Evolutionary conservation across 768 basidiomycete species (phyloP).

Genomic region (Termitomyces sp.): DNA sequence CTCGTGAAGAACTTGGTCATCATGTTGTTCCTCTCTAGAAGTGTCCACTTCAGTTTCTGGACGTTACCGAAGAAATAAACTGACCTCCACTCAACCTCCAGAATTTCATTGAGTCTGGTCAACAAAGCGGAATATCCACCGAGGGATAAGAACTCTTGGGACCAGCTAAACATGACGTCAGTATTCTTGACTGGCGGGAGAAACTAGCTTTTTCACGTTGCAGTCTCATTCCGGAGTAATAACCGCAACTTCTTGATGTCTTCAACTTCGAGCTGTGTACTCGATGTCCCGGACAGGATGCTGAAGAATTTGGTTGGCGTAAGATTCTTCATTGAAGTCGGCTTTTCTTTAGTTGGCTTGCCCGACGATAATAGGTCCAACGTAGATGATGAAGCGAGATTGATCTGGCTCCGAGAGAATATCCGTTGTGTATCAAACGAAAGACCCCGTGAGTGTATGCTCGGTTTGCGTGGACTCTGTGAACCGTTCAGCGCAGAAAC

Average conservation of each 20-base stretch:
- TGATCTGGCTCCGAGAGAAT: constrained; percentile 52
- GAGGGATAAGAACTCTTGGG: constrained; percentile 75
- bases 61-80: constrained; percentile 19
- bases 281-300: constrained; percentile 64
- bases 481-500: constrained; percentile 35
- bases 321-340: constrained; percentile 42
- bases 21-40: constrained; percentile 94
- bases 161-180: constrained; percentile 59
- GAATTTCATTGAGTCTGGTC: constrained; percentile 82
- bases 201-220: constrained; percentile 48
- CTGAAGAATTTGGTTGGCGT: constrained; percentile 67
- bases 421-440: constrained; percentile 56
- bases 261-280: constrained; percentile 78
- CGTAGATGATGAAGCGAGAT: constrained; percentile 42
- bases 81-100: constrained; percentile 96
- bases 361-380: constrained; percentile 39
- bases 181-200: not conserved
- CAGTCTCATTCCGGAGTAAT: constrained; percentile 87
- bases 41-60: not conserved
- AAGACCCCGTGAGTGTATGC: constrained; percentile 52
- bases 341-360: constrained; percentile 51
- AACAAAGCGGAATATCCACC: constrained; percentile 87
- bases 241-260: constrained; percentile 84
- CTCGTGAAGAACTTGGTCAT: constrained; percentile 91
- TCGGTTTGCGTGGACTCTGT: constrained; percentile 37